A percentile compares a stretch with the other conserved stretches of the same genome.
phyloP scores from a whole-genome alignment of 495 filamentous ascomycete species.

The Parmelia sp. region DNA sequence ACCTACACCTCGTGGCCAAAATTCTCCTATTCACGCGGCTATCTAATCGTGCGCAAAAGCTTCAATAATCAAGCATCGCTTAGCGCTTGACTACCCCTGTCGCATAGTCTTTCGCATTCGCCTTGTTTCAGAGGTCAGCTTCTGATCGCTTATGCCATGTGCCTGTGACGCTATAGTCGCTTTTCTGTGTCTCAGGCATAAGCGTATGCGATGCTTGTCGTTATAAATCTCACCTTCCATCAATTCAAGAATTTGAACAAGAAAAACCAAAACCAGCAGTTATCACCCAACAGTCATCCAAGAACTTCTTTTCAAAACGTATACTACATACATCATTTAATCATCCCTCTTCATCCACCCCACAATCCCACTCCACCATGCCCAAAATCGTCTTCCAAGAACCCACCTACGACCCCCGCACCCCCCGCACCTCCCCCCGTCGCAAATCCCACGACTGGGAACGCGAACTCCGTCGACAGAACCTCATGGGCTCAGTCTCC shows the following conservation, averaged over 20 bases:
- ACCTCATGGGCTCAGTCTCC: background rate
- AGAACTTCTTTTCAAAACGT: no score
- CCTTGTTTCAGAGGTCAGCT: background rate
- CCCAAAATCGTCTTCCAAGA: conserved; percentile 1
- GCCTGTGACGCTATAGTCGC: conserved; percentile 4
- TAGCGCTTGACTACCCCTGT: background rate
- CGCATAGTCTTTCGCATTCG: background rate
- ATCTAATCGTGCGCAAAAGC: background rate
- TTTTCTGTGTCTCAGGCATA: background rate
- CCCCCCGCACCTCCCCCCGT: background rate
- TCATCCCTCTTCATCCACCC: background rate
- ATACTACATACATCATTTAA: no score
- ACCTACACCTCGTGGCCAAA: no score
- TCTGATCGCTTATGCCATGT: background rate
- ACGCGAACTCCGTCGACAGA: background rate
- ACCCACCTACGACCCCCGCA: background rate
- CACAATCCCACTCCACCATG: background rate
- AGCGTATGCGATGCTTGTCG: conserved; percentile 1
- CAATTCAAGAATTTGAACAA: no score
- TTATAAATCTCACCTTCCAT: background rate
- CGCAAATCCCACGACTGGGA: conserved; percentile 5
- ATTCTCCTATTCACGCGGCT: background rate
- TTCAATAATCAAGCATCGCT: conserved; percentile 4
- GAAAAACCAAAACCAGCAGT: background rate
- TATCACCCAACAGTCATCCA: background rate